Percentiles rank a stretch among this genome's conserved stretches.
Evolutionary conservation across 202 grass and related monocot genomes (phyloP).

Genomic region (Tripidium arundinaceum): DNA sequence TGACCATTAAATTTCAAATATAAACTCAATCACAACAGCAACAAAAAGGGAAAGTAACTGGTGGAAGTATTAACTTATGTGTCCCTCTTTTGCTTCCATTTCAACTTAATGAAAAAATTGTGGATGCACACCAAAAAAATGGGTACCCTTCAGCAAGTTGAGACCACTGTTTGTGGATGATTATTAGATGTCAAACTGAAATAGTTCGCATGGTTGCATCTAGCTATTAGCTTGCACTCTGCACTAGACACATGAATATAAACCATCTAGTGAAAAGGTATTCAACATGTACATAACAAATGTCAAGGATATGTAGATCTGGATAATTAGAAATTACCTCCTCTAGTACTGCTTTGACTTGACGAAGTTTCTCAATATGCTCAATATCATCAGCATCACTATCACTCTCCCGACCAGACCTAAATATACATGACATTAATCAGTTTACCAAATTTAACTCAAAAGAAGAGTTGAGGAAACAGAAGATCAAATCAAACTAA

Average conservation of each 20-base stretch:
- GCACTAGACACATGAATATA: background rate
- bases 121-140: background rate
- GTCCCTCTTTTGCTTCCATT: background rate
- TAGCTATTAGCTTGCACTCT: constrained; percentile 2
- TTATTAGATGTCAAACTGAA: too few species aligned
- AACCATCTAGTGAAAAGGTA: background rate
- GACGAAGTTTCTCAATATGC: constrained; percentile 97
- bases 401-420: constrained; percentile 94
- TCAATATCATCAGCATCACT: constrained; percentile 93
- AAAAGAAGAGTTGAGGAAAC: constrained; percentile 5
- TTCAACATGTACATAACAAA: constrained; percentile 22
- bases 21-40: background rate
- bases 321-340: constrained; percentile 57
- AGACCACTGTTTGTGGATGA: too few species aligned
- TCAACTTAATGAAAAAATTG: constrained; percentile 9
- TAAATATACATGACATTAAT: constrained; percentile 33
- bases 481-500: constrained; percentile 3
- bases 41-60: background rate
- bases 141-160: background rate
- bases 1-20: background rate
- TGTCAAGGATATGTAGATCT: constrained; percentile 15
- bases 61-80: background rate
- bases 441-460: constrained; percentile 19
- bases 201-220: constrained; percentile 1
- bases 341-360: constrained; percentile 99